These are phyloP conservation scores for Pelagomonas calceolata DNA, from an alignment of 108 stramenopile species.

Conservation along the genomic window DNA sequence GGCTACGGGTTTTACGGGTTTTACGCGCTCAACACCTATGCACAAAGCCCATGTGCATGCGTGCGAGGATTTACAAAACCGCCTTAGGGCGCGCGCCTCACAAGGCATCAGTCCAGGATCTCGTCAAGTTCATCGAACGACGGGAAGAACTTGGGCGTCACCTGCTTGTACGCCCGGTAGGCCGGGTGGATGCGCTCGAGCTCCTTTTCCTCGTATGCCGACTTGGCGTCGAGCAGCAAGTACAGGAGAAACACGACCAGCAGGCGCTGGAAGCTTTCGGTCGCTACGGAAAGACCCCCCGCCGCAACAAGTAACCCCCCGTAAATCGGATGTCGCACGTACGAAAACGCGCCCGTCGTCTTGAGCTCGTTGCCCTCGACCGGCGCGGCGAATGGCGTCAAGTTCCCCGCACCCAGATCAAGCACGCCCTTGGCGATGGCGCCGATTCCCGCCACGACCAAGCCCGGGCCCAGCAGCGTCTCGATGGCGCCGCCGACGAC, in stretches of 20 bases:
- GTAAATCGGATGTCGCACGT: conserved; percentile 63
- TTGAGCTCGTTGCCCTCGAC: conserved; percentile 3
- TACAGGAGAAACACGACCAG: conserved; percentile 35
- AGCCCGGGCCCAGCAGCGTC: conserved; percentile 36
- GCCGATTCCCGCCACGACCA: conserved; percentile 24
- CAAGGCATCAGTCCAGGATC: too few species aligned
- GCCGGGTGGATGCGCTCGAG: conserved; percentile 24
- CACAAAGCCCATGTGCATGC: too few species aligned
- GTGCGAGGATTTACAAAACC: too few species aligned
- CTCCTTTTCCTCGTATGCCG: conserved; percentile 43
- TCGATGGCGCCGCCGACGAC: conserved; percentile 30
- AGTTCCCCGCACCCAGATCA: conserved; percentile 34
- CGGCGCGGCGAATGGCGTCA: conserved; percentile 44
- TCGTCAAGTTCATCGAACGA: too few species aligned
- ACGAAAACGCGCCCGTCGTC: conserved; percentile 35
- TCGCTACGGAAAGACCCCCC: conserved; percentile 37
- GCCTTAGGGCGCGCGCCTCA: too few species aligned
- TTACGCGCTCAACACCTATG: too few species aligned
- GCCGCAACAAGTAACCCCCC: conserved; percentile 34
- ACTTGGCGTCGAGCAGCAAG: conserved; percentile 40
- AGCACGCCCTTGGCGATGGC: conserved; percentile 17
- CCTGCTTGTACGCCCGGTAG: not conserved
- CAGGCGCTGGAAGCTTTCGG: conserved; percentile 33
- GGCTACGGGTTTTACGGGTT: too few species aligned
- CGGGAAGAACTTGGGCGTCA: not conserved